A percentile compares a stretch with the other conserved stretches of the same genome.
Conservation (phyloP, 345 rosid species). For the Arabidopsis suecica region DNA sequence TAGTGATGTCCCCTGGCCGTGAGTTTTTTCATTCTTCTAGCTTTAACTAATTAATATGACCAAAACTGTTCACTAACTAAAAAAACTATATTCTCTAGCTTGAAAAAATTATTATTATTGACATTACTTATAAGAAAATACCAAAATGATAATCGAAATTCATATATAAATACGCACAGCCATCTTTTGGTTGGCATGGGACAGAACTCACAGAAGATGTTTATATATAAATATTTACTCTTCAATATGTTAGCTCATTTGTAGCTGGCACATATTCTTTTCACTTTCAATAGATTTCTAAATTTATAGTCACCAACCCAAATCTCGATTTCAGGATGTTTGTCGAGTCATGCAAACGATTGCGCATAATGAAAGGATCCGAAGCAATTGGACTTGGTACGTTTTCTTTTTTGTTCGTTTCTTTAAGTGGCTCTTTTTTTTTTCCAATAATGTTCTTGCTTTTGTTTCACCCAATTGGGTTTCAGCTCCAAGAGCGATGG, state of each 20-base stretch:
- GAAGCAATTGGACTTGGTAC: slow-evolving; percentile 96
- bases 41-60: neutral
- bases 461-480: neutral
- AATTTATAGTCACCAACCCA: neutral
- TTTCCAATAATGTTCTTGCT: neutral
- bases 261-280: slow-evolving; percentile 17
- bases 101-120: neutral
- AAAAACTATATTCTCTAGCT: neutral
- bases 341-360: slow-evolving; percentile 87
- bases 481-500: slow-evolving; percentile 41
- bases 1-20: slow-evolving; percentile 78
- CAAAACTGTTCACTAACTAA: no score
- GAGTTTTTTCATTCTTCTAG: slow-evolving; percentile 14
- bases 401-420: slow-evolving; percentile 5
- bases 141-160: slow-evolving; percentile 6
- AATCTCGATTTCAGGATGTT: slow-evolving; percentile 67
- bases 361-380: slow-evolving; percentile 93
- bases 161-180: slow-evolving; percentile 36
- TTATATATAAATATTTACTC: neutral
- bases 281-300: neutral
- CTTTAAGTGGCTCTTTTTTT: no score
- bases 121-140: slow-evolving; percentile 8
- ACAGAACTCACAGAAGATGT: slow-evolving; percentile 15
- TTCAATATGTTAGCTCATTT: slow-evolving; percentile 15
- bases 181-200: slow-evolving; percentile 37